Evolutionary conservation across 2,329 filamentous ascomycete species (phyloP).

Genomic region (Talaromyces funiculosus): DNA sequence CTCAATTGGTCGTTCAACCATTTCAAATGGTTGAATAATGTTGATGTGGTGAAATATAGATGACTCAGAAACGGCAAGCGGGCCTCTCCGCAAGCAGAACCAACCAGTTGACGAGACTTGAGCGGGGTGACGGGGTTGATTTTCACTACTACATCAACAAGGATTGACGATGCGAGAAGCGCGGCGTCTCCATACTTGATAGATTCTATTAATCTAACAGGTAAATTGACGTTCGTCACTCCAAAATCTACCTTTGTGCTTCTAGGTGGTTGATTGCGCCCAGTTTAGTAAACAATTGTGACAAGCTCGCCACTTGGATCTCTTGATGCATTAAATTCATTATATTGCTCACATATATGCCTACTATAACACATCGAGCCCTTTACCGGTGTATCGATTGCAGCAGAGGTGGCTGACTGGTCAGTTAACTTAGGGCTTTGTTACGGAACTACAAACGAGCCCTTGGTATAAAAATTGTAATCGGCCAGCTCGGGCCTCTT

Average conservation of each 20-base stretch:
- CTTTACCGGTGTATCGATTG: background rate
- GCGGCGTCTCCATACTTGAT: background rate
- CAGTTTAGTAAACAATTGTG: background rate
- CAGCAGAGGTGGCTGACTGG: background rate
- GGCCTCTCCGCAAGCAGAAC: background rate
- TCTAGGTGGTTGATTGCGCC: background rate
- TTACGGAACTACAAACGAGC: background rate
- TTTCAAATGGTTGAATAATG: background rate
- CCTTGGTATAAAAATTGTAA: background rate
- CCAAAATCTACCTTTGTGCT: background rate
- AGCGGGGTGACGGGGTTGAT: background rate
- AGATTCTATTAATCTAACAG: background rate
- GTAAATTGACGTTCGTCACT: background rate
- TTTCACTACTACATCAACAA: background rate
- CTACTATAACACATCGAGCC: background rate
- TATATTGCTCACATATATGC: background rate
- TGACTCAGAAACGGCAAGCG: background rate
- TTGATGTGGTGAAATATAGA: background rate
- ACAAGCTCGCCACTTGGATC: background rate
- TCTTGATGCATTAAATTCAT: background rate
- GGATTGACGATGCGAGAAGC: background rate
- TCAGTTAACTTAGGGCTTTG: background rate
- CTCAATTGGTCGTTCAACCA: background rate
- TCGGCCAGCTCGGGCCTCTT: background rate
- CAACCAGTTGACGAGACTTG: background rate